Percentiles rank a stretch among this genome's conserved stretches.
These are phyloP conservation scores for Lentinula lateritia DNA, from an alignment of 768 basidiomycete species.

Conservation along the genomic window DNA sequence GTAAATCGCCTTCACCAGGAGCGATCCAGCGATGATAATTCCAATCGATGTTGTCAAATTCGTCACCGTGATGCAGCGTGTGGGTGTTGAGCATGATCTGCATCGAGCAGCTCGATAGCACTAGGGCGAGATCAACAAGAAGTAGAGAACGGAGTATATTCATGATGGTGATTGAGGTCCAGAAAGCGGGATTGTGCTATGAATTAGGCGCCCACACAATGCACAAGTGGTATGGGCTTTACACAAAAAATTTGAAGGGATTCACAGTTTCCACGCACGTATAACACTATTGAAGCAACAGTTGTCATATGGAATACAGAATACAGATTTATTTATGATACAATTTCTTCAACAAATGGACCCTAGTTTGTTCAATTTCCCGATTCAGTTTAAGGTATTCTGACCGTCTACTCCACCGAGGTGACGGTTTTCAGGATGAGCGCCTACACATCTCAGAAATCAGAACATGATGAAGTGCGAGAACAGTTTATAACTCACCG, in stretches of 20 bases:
- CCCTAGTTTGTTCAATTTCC: no score
- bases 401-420: background rate
- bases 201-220: no score
- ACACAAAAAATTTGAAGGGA: no score
- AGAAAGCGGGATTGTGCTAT: no score
- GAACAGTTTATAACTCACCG: conserved; percentile 22
- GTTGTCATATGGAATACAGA: no score
- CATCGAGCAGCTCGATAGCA: background rate
- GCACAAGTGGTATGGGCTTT: no score
- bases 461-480: background rate
- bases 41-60: conserved; percentile 3
- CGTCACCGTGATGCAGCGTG: background rate
- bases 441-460: conserved; percentile 13
- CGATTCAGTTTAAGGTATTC: background rate
- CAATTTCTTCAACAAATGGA: no score
- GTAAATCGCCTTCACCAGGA: conserved; percentile 2
- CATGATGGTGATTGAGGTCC: background rate
- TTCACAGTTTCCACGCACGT: no score
- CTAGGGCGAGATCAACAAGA: background rate
- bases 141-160: background rate
- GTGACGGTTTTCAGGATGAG: conserved; percentile 21
- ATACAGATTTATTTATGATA: no score
- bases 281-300: no score
- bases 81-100: background rate
- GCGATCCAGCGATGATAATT: conserved; percentile 5